Base-by-base conservation (phyloP, 2,329 filamentous ascomycete genomes). In the Madurella fahalii region DNA sequence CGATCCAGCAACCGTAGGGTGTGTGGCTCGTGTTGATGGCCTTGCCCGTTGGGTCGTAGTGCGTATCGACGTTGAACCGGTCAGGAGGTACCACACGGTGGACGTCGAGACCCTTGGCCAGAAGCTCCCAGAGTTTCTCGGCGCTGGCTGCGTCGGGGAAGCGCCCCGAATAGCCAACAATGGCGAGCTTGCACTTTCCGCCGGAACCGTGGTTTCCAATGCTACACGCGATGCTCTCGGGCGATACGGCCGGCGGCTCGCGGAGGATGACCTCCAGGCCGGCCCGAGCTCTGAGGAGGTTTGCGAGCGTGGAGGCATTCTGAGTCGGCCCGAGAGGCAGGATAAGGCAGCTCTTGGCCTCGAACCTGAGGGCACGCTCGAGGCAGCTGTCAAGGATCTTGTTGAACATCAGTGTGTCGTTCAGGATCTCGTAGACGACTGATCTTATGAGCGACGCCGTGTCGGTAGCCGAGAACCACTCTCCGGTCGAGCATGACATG, bases 111-210 rank as follows among this genome's bases (percentile, higher is more conserved):
- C 88, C 88, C 69, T 87, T 84, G 67, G 85, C 81, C 17, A 92
- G 77, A 4, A 91, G 75, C 56, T 89, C 83, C 88, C 88, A 92
- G 31, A 92, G 81, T 52, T 82, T 81, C 55, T 90, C 85, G 57
- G 84, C 80, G 64, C 79, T 86, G 15, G 83, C 85, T 47, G 87
- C 85, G 62, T 87, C 84, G 1, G 88, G 88, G 68, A 90, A 91
- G 48, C 88, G 81, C 48, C 88, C 87, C 44, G 88, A 82, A 81
- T 90, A 89, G 50, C 90, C 90, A 34, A 95, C 87, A 58, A 95
- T 91, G 54, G 90, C 90, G 58, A 95, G 82, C 70, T 91, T 92
- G 67, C 83, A 81, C 64, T 81, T 72, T 13, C 73, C 73, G 9
- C 59, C 66, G 13, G 71, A 68, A 11, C 77, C 77, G 58, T 79